Conservation (phyloP, 169 alveolate species). For the Neospora caninum region DNA sequence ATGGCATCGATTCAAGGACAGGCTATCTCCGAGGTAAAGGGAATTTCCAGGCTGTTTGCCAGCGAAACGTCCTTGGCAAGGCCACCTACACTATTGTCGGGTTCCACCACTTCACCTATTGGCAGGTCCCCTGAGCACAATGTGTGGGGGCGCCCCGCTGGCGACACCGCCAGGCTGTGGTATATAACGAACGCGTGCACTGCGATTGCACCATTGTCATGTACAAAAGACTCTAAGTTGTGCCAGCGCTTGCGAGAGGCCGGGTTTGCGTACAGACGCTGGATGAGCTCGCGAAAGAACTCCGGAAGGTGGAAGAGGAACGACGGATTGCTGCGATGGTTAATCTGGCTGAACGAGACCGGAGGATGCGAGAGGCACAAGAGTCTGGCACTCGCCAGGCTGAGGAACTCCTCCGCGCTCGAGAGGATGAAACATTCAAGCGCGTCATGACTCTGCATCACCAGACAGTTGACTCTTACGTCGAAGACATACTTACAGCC, state of each 20-base stretch:
- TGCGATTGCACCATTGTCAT: no score
- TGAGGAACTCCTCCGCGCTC: constrained; percentile 88
- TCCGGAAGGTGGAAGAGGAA: constrained; percentile 73
- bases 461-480: constrained; percentile 91
- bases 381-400: constrained; percentile 95
- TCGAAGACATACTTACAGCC: constrained; percentile 79
- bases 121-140: neutral
- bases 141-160: no score
- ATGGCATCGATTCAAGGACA: constrained; percentile 58
- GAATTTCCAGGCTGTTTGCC: neutral
- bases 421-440: constrained; percentile 89
- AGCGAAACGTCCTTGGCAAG: neutral
- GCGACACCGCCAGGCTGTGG: no score
- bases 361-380: constrained; percentile 92
- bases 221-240: no score
- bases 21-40: constrained; percentile 55
- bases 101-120: neutral
- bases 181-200: no score
- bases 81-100: neutral
- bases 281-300: constrained; percentile 91
- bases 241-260: no score
- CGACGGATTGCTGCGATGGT: constrained; percentile 90
- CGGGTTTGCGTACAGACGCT: constrained; percentile 78
- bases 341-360: constrained; percentile 91
- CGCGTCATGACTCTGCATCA: constrained; percentile 89